Base-by-base conservation (phyloP, 2,329 filamentous ascomycete species). In the Calonectria naviculata region DNA sequence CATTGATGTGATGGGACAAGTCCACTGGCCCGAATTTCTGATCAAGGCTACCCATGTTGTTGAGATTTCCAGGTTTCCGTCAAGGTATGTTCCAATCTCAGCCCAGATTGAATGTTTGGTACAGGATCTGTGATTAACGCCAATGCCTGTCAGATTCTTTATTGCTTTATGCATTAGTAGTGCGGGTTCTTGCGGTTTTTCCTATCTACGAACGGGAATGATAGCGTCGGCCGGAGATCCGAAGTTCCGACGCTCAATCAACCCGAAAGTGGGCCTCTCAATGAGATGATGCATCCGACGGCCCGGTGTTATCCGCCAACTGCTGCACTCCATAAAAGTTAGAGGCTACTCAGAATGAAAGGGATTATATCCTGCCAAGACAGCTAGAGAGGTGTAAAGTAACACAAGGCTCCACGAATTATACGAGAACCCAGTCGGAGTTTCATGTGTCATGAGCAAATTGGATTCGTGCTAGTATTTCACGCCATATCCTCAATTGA, bases 1-100 rank as follows among this genome's bases (percentile, higher is more conserved):
- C 29, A 49, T 82, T 82, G 67, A 82, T 70, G 52, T 82, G 81
- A 60, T 81, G 80, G 1, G 78, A 78, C 7, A 81, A 56, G 62
- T 81, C 79, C n/a, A 76, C 70, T 15, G 46, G 38, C 31, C 26
- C 52, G 5, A 15, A 12, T 9, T 49, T 38, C 13, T 47, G 58
- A 36, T n/a, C 47, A 21, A 71, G 41, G 49, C 54, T 72, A 38
- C 63, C 69, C 70, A 72, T 70, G 17, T 52, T 70, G 46, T 5
- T 10, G 21, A 26, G 42, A 12, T 24, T 26, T 31, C 24, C 9
- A 42, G 28, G 29, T 28, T 34, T 46, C 2, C 10, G 7, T 24
- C 29, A 19, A n/a, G 4, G 9, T 46, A 4, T 31, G n/a, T 34
- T 44, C 28, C 42, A 26, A 47, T 63, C 13, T 5, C 26, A n/a